Evolutionary conservation across 2,329 filamentous ascomycete species (phyloP).

Genomic region (Alternaria ventricosa): DNA sequence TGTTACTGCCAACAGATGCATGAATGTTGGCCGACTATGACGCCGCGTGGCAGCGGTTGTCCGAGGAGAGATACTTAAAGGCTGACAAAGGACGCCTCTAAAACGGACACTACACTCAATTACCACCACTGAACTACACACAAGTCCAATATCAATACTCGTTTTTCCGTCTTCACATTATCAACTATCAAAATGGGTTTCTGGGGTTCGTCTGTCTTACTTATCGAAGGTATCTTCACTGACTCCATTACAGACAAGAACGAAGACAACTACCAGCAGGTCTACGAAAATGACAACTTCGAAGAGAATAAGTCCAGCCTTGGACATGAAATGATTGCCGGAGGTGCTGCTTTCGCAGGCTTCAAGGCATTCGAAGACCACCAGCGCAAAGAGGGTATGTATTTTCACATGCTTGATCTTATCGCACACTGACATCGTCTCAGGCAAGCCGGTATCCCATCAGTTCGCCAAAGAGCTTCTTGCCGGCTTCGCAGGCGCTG

Average conservation of each 20-base stretch:
- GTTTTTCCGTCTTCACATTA: not conserved
- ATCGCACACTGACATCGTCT: slow-evolving; percentile 1
- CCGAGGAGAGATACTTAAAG: slow-evolving; percentile 23
- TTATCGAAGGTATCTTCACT: not conserved
- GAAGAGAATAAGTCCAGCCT: slow-evolving; percentile 66
- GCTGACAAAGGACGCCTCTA: not conserved
- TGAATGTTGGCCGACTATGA: slow-evolving; percentile 12
- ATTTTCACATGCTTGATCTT: not conserved
- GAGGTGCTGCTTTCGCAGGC: slow-evolving; percentile 77
- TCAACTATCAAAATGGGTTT: slow-evolving; percentile 50
- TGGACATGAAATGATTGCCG: slow-evolving; percentile 76
- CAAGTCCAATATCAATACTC: not conserved
- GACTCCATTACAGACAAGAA: slow-evolving; percentile 54
- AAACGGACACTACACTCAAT: not conserved
- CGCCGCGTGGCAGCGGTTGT: slow-evolving; percentile 10
- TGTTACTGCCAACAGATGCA: slow-evolving; percentile 3
- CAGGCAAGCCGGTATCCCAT: slow-evolving; percentile 75
- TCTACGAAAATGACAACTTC: slow-evolving; percentile 57
- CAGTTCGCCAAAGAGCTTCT: slow-evolving; percentile 79
- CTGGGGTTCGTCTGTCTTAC: slow-evolving; percentile 44
- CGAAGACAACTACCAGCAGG: slow-evolving; percentile 61
- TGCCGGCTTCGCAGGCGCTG: slow-evolving; percentile 73
- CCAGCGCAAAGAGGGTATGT: slow-evolving; percentile 71
- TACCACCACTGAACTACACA: not conserved
- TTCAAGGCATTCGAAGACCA: slow-evolving; percentile 82